These are phyloP conservation scores for Fraxinus baroniana DNA, from an alignment of 305 asterid genomes.

Conservation along the genomic window DNA sequence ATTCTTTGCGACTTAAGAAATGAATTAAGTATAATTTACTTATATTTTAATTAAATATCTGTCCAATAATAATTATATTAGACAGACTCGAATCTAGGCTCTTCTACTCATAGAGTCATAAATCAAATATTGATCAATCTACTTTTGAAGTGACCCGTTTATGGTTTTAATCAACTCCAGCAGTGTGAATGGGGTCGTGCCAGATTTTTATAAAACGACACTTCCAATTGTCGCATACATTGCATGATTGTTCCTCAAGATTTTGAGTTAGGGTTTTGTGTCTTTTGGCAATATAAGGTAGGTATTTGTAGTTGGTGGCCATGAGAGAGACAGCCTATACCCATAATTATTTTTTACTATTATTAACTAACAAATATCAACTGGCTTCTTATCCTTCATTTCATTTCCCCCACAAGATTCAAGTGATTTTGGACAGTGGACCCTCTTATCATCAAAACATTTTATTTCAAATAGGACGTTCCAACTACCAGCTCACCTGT, in stretches of 20 bases:
- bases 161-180: not conserved
- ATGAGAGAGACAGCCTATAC: not conserved
- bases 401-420: not conserved
- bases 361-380: not conserved
- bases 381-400: not conserved
- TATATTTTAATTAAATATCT: not conserved
- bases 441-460: not conserved
- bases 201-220: too few species aligned
- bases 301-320: not conserved
- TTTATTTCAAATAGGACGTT: not conserved
- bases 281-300: not conserved
- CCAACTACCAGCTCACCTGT: too few species aligned
- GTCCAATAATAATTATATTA: not conserved
- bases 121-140: not conserved
- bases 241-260: not conserved
- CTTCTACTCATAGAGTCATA: too few species aligned
- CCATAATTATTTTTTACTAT: not conserved
- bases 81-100: too few species aligned
- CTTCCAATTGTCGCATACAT: not conserved
- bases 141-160: not conserved
- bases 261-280: not conserved
- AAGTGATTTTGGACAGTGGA: not conserved
- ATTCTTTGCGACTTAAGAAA: too few species aligned
- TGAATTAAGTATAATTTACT: not conserved
- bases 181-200: not conserved